phyloP scores from a whole-genome alignment of 2,329 filamentous ascomycete genomes.

The Claviceps cyperi region DNA sequence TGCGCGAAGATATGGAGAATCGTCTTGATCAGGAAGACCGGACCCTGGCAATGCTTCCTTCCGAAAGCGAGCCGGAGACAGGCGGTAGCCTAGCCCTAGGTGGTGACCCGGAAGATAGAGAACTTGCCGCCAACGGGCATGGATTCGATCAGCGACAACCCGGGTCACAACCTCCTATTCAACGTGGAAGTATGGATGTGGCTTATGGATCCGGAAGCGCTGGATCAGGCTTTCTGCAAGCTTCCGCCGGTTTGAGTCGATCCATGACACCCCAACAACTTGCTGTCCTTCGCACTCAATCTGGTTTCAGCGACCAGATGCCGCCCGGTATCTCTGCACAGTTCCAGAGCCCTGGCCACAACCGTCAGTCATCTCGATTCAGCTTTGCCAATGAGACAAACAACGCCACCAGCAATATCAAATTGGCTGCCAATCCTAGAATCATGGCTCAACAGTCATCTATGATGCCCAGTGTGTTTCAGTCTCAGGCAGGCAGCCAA shows the following conservation, averaged over 20 bases:
- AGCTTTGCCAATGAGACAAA: conserved; percentile 70
- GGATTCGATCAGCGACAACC: conserved; percentile 45
- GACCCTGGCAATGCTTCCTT: conserved; percentile 28
- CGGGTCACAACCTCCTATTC: conserved; percentile 63
- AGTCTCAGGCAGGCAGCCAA: conserved; percentile 46
- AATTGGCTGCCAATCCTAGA: conserved; percentile 64
- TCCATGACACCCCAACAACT: conserved; percentile 72
- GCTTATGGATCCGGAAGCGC: conserved; percentile 39
- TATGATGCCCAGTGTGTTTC: conserved; percentile 63
- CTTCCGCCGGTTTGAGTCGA: conserved; percentile 42
- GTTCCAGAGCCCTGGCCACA: conserved; percentile 53
- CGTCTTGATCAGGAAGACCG: conserved; percentile 36
- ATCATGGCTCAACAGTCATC: conserved; percentile 72
- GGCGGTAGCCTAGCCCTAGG: conserved; percentile 77
- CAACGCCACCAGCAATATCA: conserved; percentile 39
- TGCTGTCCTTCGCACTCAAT: conserved; percentile 47
- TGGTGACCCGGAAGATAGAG: conserved; percentile 78
- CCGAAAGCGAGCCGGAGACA: conserved; percentile 66
- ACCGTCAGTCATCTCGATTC: conserved; percentile 73
- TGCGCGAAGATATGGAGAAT: conserved; percentile 57
- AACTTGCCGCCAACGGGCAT: conserved; percentile 36
- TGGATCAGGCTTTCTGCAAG: conserved; percentile 32
- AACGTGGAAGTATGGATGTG: conserved; percentile 42
- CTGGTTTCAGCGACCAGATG: conserved; percentile 44
- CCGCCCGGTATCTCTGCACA: conserved; percentile 40